A percentile compares a stretch with the other conserved stretches of the same genome.
Conservation (phyloP, 805 yeast genomes). For the Saturnispora ahearnii region DNA sequence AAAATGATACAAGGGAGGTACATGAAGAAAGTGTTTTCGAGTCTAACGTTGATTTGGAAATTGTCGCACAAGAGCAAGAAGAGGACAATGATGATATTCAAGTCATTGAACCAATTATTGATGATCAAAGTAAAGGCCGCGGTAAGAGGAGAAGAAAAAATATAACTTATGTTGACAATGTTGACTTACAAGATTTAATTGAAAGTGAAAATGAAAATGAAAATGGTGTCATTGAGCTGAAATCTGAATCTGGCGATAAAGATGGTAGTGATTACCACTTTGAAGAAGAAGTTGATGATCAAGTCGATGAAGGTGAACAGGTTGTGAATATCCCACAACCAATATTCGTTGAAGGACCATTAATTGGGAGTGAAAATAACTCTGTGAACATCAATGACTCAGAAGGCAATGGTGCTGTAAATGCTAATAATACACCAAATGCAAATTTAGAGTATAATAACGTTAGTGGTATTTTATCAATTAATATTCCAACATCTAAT, state of each 20-base stretch:
- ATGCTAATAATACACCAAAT: too few species aligned
- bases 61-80: not conserved
- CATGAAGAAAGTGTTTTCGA: conserved; percentile 8
- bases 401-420: too few species aligned
- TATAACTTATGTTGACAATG: conserved; percentile 9
- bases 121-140: not conserved
- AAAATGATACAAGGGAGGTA: not conserved
- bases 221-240: conserved; percentile 1
- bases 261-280: not conserved
- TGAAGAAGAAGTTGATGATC: not conserved
- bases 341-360: too few species aligned
- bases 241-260: not conserved
- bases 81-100: not conserved
- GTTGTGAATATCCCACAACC: too few species aligned
- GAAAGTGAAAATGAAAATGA: not conserved
- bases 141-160: conserved; percentile 7
- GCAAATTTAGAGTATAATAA: too few species aligned
- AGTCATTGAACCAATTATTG: not conserved
- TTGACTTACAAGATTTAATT: conserved; percentile 6
- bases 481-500: too few species aligned
- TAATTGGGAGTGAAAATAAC: too few species aligned
- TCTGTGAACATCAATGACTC: too few species aligned
- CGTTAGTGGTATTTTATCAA: too few species aligned
- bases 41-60: conserved; percentile 3
- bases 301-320: not conserved